Conservation (phyloP, 2,329 filamentous ascomycete genomes). For the Corniculantispora saksenae region DNA sequence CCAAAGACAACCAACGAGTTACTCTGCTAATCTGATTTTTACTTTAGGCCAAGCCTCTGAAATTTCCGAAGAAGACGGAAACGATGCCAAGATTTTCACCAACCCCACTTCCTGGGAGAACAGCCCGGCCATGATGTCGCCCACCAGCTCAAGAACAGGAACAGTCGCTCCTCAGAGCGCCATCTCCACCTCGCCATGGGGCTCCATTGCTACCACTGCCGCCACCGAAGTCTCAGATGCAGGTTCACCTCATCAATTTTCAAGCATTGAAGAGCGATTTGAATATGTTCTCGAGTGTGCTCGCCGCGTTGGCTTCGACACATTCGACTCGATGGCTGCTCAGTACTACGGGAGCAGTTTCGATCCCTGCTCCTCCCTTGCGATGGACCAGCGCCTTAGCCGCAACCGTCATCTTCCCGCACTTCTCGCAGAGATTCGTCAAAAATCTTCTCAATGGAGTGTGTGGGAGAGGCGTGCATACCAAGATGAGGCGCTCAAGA, state of each 20-base stretch:
- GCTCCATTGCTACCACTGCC: slow-evolving; percentile 17
- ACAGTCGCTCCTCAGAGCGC: slow-evolving; percentile 12
- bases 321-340: slow-evolving; percentile 21
- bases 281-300: slow-evolving; percentile 22
- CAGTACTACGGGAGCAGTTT: slow-evolving; percentile 23
- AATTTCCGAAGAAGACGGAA: slow-evolving; percentile 18
- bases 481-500: slow-evolving; percentile 30
- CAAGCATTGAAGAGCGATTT: slow-evolving; percentile 21
- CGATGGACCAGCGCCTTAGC: slow-evolving; percentile 23
- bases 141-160: slow-evolving; percentile 19
- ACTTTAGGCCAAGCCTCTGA: slow-evolving; percentile 11
- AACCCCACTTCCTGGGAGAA: slow-evolving; percentile 18
- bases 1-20: no score
- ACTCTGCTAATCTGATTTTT: not conserved
- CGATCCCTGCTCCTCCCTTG: slow-evolving; percentile 20
- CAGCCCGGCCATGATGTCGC: slow-evolving; percentile 20
- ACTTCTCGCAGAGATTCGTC: slow-evolving; percentile 18
- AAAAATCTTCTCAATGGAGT: slow-evolving; percentile 24
- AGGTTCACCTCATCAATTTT: slow-evolving; percentile 2
- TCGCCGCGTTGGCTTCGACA: slow-evolving; percentile 19
- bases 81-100: slow-evolving; percentile 11
- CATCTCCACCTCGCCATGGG: slow-evolving; percentile 14
- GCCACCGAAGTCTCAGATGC: slow-evolving; percentile 16
- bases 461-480: slow-evolving; percentile 29
- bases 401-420: slow-evolving; percentile 23